Conservation (phyloP, 345 rosid species). For the Salix purpurea region DNA sequence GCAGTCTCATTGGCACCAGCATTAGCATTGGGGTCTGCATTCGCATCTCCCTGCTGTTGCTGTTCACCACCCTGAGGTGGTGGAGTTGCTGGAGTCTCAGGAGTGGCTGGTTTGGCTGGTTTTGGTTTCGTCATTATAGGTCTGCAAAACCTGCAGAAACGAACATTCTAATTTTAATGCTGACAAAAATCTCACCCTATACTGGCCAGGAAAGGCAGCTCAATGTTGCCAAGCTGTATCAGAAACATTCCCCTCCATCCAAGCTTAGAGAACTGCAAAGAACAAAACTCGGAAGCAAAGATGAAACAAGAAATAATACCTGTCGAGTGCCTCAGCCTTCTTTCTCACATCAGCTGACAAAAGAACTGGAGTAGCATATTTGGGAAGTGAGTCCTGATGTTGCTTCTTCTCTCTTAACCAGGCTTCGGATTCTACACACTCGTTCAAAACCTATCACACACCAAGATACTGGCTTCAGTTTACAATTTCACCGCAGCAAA, state of each 20-base stretch:
- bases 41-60: conserved; percentile 27
- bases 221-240: neutral
- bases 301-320: conserved; percentile 35
- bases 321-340: conserved; percentile 78
- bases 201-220: neutral
- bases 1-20: conserved; percentile 18
- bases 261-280: too few species aligned
- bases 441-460: conserved; percentile 57
- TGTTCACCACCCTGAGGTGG: conserved; percentile 44
- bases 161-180: neutral
- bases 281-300: neutral
- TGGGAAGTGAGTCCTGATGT: conserved; percentile 82
- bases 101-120: conserved; percentile 60
- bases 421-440: conserved; percentile 83
- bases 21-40: conserved; percentile 8
- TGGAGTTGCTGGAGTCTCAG: conserved; percentile 56
- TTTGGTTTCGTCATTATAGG: conserved; percentile 89
- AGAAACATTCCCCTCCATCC: neutral
- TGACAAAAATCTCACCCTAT: neutral
- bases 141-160: conserved; percentile 57
- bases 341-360: conserved; percentile 69
- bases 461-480: neutral
- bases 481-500: neutral
- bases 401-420: conserved; percentile 82
- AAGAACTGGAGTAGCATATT: conserved; percentile 58